Conservation (phyloP, 2,329 filamentous ascomycete species). For the Talaromyces marneffei region DNA sequence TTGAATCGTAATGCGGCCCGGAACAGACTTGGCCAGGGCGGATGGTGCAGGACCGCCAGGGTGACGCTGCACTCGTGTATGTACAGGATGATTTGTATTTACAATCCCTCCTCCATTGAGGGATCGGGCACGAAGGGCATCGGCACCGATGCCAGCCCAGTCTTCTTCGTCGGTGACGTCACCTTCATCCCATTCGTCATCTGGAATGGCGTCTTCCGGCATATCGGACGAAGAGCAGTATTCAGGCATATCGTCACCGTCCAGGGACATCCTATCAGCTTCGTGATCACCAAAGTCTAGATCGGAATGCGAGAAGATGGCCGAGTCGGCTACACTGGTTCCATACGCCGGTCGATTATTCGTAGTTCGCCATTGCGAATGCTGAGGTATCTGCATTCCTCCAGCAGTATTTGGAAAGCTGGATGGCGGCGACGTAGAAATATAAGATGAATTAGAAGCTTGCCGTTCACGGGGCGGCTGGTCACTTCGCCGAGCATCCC, state of each 20-base stretch:
- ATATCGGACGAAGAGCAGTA: constrained; percentile 74
- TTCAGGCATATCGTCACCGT: constrained; percentile 53
- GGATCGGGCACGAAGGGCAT: constrained; percentile 66
- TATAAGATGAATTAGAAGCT: constrained; percentile 39
- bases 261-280: constrained; percentile 91
- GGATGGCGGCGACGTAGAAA: constrained; percentile 28
- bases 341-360: constrained; percentile 42
- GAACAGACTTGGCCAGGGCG: constrained; percentile 36
- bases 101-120: constrained; percentile 43
- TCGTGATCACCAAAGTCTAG: constrained; percentile 65
- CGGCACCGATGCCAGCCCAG: constrained; percentile 84
- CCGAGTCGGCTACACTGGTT: constrained; percentile 64
- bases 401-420: constrained; percentile 45
- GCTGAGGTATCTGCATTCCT: constrained; percentile 45
- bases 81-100: constrained; percentile 36
- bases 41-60: constrained; percentile 33
- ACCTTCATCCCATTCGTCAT: constrained; percentile 74
- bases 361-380: constrained; percentile 26
- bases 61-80: constrained; percentile 19
- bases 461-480: constrained; percentile 42
- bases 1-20: constrained; percentile 31
- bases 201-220: constrained; percentile 57
- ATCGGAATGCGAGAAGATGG: constrained; percentile 65
- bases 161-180: constrained; percentile 94
- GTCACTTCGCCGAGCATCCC: constrained; percentile 75